Percentiles rank a stretch among this genome's conserved stretches.
Conservation (phyloP, 2,329 filamentous ascomycete species). For the Monascus ruber region DNA sequence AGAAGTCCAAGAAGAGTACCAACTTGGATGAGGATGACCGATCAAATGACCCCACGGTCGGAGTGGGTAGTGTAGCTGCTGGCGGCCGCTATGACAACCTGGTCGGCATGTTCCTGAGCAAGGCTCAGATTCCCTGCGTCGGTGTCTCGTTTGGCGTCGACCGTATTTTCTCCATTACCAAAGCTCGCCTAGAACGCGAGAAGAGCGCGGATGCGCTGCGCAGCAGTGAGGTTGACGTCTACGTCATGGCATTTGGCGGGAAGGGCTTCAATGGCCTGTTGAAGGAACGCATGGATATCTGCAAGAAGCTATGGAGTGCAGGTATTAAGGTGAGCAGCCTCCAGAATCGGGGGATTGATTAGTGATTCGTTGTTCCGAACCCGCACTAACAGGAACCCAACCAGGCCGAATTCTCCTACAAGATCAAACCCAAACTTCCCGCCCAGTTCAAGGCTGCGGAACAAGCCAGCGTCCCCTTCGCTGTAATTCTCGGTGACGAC, state of each 20-base stretch:
- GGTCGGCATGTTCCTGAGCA: slow-evolving; percentile 85
- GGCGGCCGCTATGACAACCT: slow-evolving; percentile 88
- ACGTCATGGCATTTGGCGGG: slow-evolving; percentile 87
- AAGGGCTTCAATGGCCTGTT: slow-evolving; percentile 73
- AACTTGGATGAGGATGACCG: slow-evolving; percentile 53
- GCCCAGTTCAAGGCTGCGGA: slow-evolving; percentile 90
- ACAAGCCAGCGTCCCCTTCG: slow-evolving; percentile 65
- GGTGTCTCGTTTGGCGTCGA: slow-evolving; percentile 92
- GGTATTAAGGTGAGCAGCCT: slow-evolving; percentile 57
- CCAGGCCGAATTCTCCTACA: slow-evolving; percentile 74
- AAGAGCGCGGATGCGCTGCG: slow-evolving; percentile 46
- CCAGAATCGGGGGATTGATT: too few species aligned
- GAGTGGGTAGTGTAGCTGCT: slow-evolving; percentile 78
- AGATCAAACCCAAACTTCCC: slow-evolving; percentile 78
- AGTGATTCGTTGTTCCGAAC: neutral
- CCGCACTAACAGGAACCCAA: neutral
- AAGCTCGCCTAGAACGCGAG: slow-evolving; percentile 56
- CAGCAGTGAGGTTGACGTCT: slow-evolving; percentile 74
- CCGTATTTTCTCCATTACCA: slow-evolving; percentile 86
- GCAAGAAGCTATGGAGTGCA: slow-evolving; percentile 67
- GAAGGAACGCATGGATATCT: slow-evolving; percentile 72
- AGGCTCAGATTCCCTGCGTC: slow-evolving; percentile 76
- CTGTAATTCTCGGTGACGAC: slow-evolving; percentile 81
- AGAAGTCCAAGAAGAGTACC: slow-evolving; percentile 35
- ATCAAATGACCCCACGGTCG: slow-evolving; percentile 66